Evolutionary conservation across 352 stramenopile species (phyloP).

Genomic region (Phytophthora uliginosa): DNA sequence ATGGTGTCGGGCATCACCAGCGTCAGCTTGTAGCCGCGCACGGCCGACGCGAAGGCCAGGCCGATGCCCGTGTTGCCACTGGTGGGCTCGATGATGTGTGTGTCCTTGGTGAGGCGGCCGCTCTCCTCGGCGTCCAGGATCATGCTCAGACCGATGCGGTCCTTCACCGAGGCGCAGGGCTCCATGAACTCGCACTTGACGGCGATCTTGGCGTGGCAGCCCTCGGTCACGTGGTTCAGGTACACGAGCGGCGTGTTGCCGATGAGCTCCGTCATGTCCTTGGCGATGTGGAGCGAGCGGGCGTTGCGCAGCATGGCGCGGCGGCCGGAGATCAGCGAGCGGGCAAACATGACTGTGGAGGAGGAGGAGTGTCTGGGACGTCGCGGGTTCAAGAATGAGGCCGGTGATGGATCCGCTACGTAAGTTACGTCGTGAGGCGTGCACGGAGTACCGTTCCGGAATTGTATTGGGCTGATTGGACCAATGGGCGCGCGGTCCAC

Average conservation of each 20-base stretch:
- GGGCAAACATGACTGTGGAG: constrained; percentile 30
- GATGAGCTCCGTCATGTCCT: constrained; percentile 95
- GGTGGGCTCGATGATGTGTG: constrained; percentile 92
- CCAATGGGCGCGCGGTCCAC: neutral
- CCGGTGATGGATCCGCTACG: neutral
- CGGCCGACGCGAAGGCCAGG: constrained; percentile 16
- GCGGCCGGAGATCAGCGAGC: constrained; percentile 27
- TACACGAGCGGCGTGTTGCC: constrained; percentile 95
- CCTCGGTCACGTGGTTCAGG: constrained; percentile 84
- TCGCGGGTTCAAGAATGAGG: constrained; percentile 30
- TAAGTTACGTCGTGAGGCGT: neutral
- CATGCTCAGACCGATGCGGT: constrained; percentile 86
- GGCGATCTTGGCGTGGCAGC: constrained; percentile 79
- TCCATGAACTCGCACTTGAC: constrained; percentile 92
- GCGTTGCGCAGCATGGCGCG: constrained; percentile 37
- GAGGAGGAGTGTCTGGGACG: constrained; percentile 3
- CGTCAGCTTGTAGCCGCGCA: constrained; percentile 32
- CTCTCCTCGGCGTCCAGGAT: constrained; percentile 76
- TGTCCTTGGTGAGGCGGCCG: constrained; percentile 67
- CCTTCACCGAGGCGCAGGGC: constrained; percentile 83
- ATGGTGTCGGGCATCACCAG: constrained; percentile 30
- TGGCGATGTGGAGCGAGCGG: constrained; percentile 81
- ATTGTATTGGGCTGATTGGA: neutral
- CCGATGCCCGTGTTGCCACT: constrained; percentile 28
- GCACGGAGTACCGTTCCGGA: neutral